These are phyloP conservation scores for Stenocarpella maydis DNA, from an alignment of 2,329 filamentous ascomycete genomes.

Conservation along the genomic window DNA sequence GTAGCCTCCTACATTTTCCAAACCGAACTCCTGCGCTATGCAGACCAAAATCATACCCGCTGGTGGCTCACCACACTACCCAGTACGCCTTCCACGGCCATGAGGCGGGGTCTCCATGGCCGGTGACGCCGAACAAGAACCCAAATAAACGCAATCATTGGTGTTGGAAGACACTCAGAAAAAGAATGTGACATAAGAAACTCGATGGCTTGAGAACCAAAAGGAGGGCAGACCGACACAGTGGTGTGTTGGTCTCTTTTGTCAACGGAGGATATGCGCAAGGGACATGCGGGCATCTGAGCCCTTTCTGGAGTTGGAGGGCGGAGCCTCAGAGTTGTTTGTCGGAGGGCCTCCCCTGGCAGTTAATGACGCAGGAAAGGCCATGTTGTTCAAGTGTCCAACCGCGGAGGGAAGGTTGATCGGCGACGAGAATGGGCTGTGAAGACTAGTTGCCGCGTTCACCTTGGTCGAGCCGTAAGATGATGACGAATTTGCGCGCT, in stretches of 20 bases:
- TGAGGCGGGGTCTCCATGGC: too few relatives aligned
- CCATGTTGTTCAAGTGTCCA: too few relatives aligned
- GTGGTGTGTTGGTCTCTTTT: too few relatives aligned
- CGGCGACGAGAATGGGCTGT: not conserved
- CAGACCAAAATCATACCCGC: not conserved
- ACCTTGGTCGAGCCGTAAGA: conserved; percentile 11
- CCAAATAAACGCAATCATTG: not conserved
- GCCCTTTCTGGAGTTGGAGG: not conserved
- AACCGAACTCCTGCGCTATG: conserved; percentile 30
- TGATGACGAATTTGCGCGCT: conserved; percentile 10
- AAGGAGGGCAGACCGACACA: not conserved
- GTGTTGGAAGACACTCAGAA: not conserved
- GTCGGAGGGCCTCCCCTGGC: too few relatives aligned
- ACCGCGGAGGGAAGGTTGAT: not conserved
- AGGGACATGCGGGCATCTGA: conserved; percentile 19
- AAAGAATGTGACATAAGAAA: not conserved
- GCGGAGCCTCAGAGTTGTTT: not conserved
- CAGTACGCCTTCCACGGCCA: not conserved
- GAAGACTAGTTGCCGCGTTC: not conserved
- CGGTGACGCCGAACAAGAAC: not conserved
- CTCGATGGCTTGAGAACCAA: not conserved
- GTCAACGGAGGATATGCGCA: not conserved
- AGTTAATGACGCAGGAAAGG: too few relatives aligned
- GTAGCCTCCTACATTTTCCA: conserved; percentile 7
- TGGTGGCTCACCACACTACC: not conserved